These are phyloP conservation scores for Dioscorea cayenensis DNA, from an alignment of 116 monocot genomes.

Conservation along the genomic window DNA sequence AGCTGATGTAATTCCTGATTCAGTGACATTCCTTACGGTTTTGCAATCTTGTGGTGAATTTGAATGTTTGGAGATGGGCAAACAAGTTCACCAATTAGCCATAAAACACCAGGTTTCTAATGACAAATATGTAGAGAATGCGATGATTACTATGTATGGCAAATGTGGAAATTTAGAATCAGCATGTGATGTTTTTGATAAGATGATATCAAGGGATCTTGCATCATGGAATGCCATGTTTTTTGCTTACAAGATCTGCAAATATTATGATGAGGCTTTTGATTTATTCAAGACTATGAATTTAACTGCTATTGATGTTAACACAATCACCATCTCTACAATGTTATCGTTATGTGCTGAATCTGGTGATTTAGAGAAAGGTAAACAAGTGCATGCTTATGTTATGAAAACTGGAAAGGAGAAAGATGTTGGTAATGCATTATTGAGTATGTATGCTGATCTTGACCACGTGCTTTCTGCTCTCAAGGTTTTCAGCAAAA, in stretches of 20 bases:
- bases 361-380: slow-evolving; percentile 6
- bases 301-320: neutral
- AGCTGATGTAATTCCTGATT: slow-evolving; percentile 5
- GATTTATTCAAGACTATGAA: slow-evolving; percentile 16
- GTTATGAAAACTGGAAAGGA: slow-evolving; percentile 16
- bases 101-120: slow-evolving; percentile 5
- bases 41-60: slow-evolving; percentile 16
- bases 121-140: slow-evolving; percentile 24
- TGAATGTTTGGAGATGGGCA: slow-evolving; percentile 10
- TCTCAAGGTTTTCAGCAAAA: slow-evolving; percentile 12
- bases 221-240: slow-evolving; percentile 32
- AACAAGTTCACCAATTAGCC: slow-evolving; percentile 15
- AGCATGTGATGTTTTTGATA: slow-evolving; percentile 14
- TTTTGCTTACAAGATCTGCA: slow-evolving; percentile 17
- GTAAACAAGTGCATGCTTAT: slow-evolving; percentile 27
- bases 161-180: slow-evolving; percentile 10
- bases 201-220: slow-evolving; percentile 1
- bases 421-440: slow-evolving; percentile 4
- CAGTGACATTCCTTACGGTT: slow-evolving; percentile 16
- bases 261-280: slow-evolving; percentile 9
- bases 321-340: slow-evolving; percentile 14
- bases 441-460: slow-evolving; percentile 22
- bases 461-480: slow-evolving; percentile 5
- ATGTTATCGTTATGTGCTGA: slow-evolving; percentile 11
- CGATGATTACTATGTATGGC: slow-evolving; percentile 30